These are phyloP conservation scores for Funneliformis mosseae DNA, from an alignment of 192 early-diverging fungal genomes.

Conservation along the genomic window DNA sequence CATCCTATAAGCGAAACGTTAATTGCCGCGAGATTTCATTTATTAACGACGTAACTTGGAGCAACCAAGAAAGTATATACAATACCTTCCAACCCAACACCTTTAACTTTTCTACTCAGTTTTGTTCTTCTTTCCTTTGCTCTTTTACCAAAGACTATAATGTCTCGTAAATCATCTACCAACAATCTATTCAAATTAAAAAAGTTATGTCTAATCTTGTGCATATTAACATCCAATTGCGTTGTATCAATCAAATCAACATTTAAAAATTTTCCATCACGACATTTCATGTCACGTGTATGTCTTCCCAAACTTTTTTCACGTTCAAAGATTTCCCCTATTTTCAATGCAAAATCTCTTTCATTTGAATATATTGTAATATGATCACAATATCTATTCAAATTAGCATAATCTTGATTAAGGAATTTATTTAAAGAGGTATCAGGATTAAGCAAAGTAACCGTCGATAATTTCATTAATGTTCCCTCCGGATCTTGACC, in stretches of 20 bases:
- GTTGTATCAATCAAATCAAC: constrained; percentile 49
- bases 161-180: constrained; percentile 46
- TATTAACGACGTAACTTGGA: constrained; percentile 49
- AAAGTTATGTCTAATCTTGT: constrained; percentile 47
- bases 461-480: constrained; percentile 37
- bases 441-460: constrained; percentile 46
- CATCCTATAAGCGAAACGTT: too few species aligned
- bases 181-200: constrained; percentile 47
- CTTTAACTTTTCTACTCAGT: constrained; percentile 37
- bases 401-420: constrained; percentile 38
- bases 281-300: constrained; percentile 32
- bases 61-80: constrained; percentile 48
- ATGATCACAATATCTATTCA: constrained; percentile 43
- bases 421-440: constrained; percentile 38
- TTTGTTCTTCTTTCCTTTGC: constrained; percentile 41
- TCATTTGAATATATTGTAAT: constrained; percentile 44
- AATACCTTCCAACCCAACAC: constrained; percentile 35
- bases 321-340: constrained; percentile 34
- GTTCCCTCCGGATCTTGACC: neutral
- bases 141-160: constrained; percentile 39
- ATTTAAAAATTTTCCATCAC: constrained; percentile 38
- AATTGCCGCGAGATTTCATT: constrained; percentile 20
- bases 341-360: constrained; percentile 38
- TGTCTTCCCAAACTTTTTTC: constrained; percentile 38
- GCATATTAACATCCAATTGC: constrained; percentile 45